Evolutionary conservation across 2,329 filamentous ascomycete species (phyloP), one percentile per base, ranked within the genome.

Genomic region (Fusarium solani-melongenae): DNA sequence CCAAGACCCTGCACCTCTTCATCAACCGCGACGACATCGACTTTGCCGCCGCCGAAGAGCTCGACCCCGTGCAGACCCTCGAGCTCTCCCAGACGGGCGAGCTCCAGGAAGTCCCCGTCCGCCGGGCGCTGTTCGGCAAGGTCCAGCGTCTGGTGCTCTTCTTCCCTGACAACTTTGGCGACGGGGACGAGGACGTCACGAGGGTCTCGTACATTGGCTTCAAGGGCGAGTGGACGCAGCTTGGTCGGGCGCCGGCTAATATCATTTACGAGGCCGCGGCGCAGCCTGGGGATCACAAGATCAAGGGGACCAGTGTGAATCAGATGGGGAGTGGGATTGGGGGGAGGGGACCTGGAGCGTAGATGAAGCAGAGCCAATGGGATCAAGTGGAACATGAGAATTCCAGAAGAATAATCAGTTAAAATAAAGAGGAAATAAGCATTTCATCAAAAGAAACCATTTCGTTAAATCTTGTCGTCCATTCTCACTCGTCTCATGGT

Each of bases 191-290:
- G 79, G 94, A 97, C 64, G 91, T 92, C 64, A 96, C 94, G 51
- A 88, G 91, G 57, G 82, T 98, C 2, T 91, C 88, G 70, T 99
- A 98, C 83, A 73, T 98, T 65, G 96, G 94, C 1, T 98, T 99
- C 86, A 95, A 94, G 84, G 96, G 96, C 27, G 94, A 98, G 83
- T 98, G 94, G 88, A 96, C 96, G 89, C 91, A 92, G 81, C 83
- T 97, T 79, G 96, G 92, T 24, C 79, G 79, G 70, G 84, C 81
- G 80, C 95, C 96, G 1, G 86, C 93, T 8, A 94, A 93, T 76
- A 96, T 98, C 77, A 79, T 98, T 69, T 99, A 98, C 82, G 96
- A 99, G 88, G 93, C 95, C 20, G 96, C 96, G 29, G 93, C 96
- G 38, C 98, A 98, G 82, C 96, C 96, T 14, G 90, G 86, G 55